Base-by-base conservation (phyloP, 768 basidiomycete species). In the Boletus reticulatus region DNA sequence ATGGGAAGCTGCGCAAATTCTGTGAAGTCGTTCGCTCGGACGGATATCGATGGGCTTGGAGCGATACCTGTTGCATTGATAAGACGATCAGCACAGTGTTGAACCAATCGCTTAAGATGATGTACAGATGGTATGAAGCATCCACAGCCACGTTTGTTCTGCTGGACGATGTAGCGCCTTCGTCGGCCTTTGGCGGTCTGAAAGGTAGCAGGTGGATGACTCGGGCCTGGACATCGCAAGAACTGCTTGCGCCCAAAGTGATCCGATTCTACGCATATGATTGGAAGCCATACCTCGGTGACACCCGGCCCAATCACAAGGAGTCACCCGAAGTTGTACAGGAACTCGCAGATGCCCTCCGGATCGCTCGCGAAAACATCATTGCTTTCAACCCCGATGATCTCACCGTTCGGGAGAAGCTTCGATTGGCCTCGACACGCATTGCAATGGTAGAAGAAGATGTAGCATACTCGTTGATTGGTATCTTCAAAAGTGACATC, bases 11-110 rank as follows among this genome's bases (percentile, higher is more conserved):
- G 34, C 47, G 19, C 7, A 39, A 27, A 6, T 62, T 62, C 16
- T 62, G 60, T 16, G 42, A 48, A 13, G 43, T 43, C 27, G 50
- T 48, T 24, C 51, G 39, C 13, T 22, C 6, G 4, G 52, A 56
- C 11, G 57, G 58, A 19, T 60, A 49, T 24, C 54, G 58, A 36
- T 63, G 62, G 62, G 57, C 53, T 3, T 61, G 60, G 58, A 52
- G 46, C 2, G 58, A 61, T 13, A 56, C 60, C 2, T 54, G 54
- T 6, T 61, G 60, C 13, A 62, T 62, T 20, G 56, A 57, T n/a
- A 57, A 56, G 53, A 57, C 47, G 48, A 45, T 49, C 31, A 41
- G 48, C 46, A 45, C 53, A 1, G 53, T 57, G 41, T 39, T 44
- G 24, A 54, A 42, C 24, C 52, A 48, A 31, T 62, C 55, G 10